Base-by-base conservation (phyloP, 1,284 basidiomycete species). In the Lentinula novae-zelandiae region DNA sequence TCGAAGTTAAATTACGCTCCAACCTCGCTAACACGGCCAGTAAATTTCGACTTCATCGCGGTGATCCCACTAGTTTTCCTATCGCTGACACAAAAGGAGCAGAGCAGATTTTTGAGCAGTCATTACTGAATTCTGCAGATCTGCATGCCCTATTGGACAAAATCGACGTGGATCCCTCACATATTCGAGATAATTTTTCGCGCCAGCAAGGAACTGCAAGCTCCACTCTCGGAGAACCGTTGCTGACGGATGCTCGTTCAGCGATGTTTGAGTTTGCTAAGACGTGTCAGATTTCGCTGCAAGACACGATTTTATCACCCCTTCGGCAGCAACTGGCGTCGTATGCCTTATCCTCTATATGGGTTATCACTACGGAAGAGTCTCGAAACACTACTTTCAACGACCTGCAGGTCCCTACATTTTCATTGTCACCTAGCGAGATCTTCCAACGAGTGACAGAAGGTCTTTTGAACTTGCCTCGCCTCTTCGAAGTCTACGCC, bases 401-500 rank as follows among this genome's bases (percentile, higher is more conserved):
- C 71, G 90, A 93, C 62, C 80, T 95, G 31, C 81, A 84, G 42
- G 86, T 98, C n/a, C 96, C 96, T 2, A 92, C 85, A 3, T 99
- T 99, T 75, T 97, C 95, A 1, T 81, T 96, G 13, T 93, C 92
- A 10, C 95, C 95, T 0, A 97, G 89, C 49, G 91, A 94, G 60
- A 87, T 85, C 1, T 90, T 98, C 66, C 91, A 95, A 62, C 85
- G 89, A 54, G 87, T 98, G 15, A 92, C 93, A 5, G 97, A 99
- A 70, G 95, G 94, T 5, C 76, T 99, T 53, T 81, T 98, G 44
- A 98, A 97, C 74, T 83, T 99, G 5, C 94, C 96, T 1, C 79
- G 96, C 54, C 77, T 98, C 20, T 96, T 99, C 71, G 96, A 98
- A 72, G 90, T 95, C 15, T 96, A 97, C 69, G 93, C 92, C 3